Conservation (phyloP, 2,329 filamentous ascomycete genomes). For the Diaporthe longicolla region DNA sequence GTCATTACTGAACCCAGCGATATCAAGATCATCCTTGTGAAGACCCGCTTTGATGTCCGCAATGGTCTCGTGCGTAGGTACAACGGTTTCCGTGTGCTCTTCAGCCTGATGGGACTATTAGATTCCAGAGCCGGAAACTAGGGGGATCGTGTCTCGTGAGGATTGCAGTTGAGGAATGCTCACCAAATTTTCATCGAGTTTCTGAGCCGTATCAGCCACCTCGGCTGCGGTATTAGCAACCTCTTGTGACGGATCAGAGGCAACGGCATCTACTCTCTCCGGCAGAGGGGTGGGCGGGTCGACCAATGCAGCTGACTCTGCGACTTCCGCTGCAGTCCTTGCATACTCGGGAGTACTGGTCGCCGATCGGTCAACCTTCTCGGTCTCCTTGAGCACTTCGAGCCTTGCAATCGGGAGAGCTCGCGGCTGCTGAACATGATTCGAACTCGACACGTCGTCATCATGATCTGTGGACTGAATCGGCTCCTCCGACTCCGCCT, state of each 20-base stretch:
- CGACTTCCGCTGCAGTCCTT: constrained; percentile 52
- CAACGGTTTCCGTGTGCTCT: background rate
- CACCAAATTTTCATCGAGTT: constrained; percentile 32
- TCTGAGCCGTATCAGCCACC: constrained; percentile 58
- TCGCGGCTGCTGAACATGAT: constrained; percentile 35
- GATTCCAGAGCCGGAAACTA: background rate
- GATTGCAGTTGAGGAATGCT: background rate
- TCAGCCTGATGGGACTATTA: constrained; percentile 20
- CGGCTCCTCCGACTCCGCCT: constrained; percentile 3
- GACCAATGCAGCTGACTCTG: constrained; percentile 52
- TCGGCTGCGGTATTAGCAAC: constrained; percentile 60
- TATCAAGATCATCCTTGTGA: constrained; percentile 36
- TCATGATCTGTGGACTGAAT: background rate
- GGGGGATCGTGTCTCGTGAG: background rate
- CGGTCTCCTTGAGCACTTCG: constrained; percentile 42
- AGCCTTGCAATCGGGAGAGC: constrained; percentile 40
- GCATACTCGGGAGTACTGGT: constrained; percentile 49
- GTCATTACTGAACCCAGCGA: constrained; percentile 35
- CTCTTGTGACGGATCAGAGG: constrained; percentile 54
- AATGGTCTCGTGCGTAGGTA: constrained; percentile 7
- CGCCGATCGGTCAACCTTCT: constrained; percentile 43
- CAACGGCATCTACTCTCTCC: constrained; percentile 51
- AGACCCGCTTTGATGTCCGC: constrained; percentile 35
- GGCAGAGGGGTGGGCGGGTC: constrained; percentile 52
- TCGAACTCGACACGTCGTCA: background rate